Percentiles rank a stretch among this genome's conserved stretches.
phyloP scores from a whole-genome alignment of 2,329 filamentous ascomycete genomes.

The Phaeosphaeria sp. region DNA sequence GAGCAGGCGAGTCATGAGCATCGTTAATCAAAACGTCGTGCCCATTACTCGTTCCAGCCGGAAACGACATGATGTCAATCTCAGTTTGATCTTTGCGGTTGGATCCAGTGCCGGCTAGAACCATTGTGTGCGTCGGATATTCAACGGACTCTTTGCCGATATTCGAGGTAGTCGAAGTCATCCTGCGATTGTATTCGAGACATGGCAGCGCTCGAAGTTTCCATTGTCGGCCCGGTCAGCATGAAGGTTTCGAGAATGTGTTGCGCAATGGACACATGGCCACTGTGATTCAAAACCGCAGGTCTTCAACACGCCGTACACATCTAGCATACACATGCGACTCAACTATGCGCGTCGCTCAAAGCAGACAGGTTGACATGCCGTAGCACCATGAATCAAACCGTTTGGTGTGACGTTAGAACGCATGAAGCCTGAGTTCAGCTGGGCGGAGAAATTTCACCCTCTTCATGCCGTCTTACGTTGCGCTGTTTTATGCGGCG shows the following conservation, averaged over 20 bases:
- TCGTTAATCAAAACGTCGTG: not conserved
- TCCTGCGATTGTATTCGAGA: not conserved
- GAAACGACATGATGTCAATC: not conserved
- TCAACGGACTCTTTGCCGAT: not conserved
- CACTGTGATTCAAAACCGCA: not conserved
- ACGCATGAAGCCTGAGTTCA: not conserved
- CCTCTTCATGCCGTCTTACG: slow-evolving; percentile 2
- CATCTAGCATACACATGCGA: not conserved
- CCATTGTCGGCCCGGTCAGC: no score
- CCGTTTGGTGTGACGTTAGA: not conserved
- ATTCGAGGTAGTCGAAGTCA: not conserved
- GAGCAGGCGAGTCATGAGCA: not conserved
- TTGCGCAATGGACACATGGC: no score
- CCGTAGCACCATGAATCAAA: not conserved
- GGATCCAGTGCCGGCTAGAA: not conserved
- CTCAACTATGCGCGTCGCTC: not conserved
- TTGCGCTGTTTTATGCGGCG: not conserved
- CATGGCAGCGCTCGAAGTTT: not conserved
- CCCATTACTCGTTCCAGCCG: not conserved
- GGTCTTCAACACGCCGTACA: not conserved
- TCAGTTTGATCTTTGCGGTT: not conserved
- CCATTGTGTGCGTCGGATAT: not conserved
- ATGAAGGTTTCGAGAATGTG: no score
- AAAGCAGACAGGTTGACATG: not conserved
- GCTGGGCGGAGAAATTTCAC: slow-evolving; percentile 2